phyloP scores from a whole-genome alignment of 2,329 filamentous ascomycete genomes.

The Diaporthe ilicicola region DNA sequence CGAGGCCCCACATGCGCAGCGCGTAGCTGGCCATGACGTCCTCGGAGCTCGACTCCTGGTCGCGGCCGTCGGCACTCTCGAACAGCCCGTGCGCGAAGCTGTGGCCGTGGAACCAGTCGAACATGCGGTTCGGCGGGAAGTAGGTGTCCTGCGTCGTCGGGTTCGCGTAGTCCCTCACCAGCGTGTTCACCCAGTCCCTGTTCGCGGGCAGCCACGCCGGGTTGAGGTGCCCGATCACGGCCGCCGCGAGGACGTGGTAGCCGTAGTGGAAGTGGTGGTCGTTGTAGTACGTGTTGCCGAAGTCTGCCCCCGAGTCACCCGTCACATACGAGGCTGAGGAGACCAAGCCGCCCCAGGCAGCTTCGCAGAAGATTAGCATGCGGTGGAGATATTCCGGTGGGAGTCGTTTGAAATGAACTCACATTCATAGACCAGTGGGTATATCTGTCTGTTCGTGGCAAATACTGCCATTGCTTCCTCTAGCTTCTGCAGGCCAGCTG shows the following conservation, averaged over 20 bases:
- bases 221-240: slow-evolving; percentile 83
- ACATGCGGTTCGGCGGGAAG: slow-evolving; percentile 84
- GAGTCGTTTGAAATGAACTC: slow-evolving; percentile 39
- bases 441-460: slow-evolving; percentile 72
- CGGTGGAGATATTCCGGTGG: not conserved
- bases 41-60: slow-evolving; percentile 89
- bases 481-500: slow-evolving; percentile 66
- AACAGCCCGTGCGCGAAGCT: slow-evolving; percentile 88
- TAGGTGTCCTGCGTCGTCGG: slow-evolving; percentile 73
- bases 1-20: slow-evolving; percentile 92
- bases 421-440: slow-evolving; percentile 71
- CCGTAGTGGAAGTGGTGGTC: slow-evolving; percentile 82
- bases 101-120: slow-evolving; percentile 96
- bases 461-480: slow-evolving; percentile 75
- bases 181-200: slow-evolving; percentile 80
- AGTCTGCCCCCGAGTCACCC: slow-evolving; percentile 77
- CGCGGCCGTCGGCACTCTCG: slow-evolving; percentile 76
- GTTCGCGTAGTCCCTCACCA: slow-evolving; percentile 87
- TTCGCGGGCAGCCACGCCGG: slow-evolving; percentile 77
- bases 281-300: slow-evolving; percentile 89
- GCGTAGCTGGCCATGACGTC: slow-evolving; percentile 89
- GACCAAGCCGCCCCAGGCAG: slow-evolving; percentile 81
- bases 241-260: slow-evolving; percentile 88
- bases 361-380: slow-evolving; percentile 43
- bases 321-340: slow-evolving; percentile 78